These are phyloP conservation scores for Boletus rex-veris DNA, from an alignment of 768 basidiomycete genomes.

Conservation along the genomic window DNA sequence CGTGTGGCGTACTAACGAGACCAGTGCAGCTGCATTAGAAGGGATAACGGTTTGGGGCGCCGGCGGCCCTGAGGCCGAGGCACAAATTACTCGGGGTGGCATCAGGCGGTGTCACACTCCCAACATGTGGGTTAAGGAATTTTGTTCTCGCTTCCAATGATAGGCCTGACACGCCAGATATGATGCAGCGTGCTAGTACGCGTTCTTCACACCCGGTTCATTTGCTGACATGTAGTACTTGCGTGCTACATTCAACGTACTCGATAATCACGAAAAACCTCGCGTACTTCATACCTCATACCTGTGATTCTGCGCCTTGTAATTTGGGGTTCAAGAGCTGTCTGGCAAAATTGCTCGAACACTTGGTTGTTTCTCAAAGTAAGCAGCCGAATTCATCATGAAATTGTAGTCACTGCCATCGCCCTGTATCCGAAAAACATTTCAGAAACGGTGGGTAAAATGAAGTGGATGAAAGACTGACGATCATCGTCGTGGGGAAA, in stretches of 20 bases:
- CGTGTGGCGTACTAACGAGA: not conserved
- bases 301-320: not conserved
- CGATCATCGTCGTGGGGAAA: conserved; percentile 35
- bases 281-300: not conserved
- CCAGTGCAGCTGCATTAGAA: too few species aligned
- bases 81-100: too few species aligned
- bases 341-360: conserved; percentile 7
- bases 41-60: not conserved
- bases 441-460: not conserved
- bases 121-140: too few species aligned
- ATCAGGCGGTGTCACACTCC: too few species aligned
- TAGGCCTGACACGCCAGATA: too few species aligned
- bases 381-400: conserved; percentile 13
- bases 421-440: conserved; percentile 11
- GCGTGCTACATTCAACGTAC: not conserved
- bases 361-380: conserved; percentile 24
- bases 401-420: conserved; percentile 24
- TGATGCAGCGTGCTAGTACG: too few species aligned
- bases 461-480: conserved; percentile 19
- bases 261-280: not conserved
- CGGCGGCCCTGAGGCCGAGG: too few species aligned
- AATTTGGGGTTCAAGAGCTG: not conserved
- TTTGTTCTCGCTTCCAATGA: too few species aligned
- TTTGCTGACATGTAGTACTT: too few species aligned
- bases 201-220: too few species aligned